Base-by-base conservation (phyloP, 345 rosid genomes). In the Pistacia atlantica region DNA sequence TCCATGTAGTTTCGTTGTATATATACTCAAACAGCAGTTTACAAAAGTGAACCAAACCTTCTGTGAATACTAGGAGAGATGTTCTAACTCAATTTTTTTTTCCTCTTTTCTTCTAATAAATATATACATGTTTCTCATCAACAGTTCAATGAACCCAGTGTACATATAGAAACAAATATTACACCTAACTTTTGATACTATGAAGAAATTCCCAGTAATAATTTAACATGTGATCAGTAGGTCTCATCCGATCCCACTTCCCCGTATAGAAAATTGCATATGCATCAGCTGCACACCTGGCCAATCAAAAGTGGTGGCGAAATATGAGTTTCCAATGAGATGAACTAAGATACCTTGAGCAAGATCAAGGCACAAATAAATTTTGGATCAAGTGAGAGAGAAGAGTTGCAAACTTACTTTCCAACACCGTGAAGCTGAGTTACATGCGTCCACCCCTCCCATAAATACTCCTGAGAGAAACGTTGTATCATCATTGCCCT, bases 211-310 rank as follows among this genome's bases (percentile, higher is more conserved):
- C 86, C 97, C 97, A 92, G 66, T 94, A 92, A 75, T 85, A 65
- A 79, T 86, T 84, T 74, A 94, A 86, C 93, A 80, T 90, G 84
- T 86, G 89, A 86, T 92, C 97, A 11, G 13, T 64, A 22, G 98
- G 97, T 46, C 14, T 72, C 77, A 94, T 93, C 16, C 77, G 81
- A 58, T 92, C 79, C 93, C 95, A 92, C 76, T 81, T 94, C 14
- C 98, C 97, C 0, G 90, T 87, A 77, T 97, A 94, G 78, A 94
- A 94, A 77, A 94, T 94, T 2, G 97, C 97, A 82, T 90, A 89
- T 1, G 98, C 97, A 75, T 92, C 98, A 4, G 94, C 98, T 56
- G 92, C 97, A 73, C 92, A 93, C 89, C 96, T 93, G 81, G 65
- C 62, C 71, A 76, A 46, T 28, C 16, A 65, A 7, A 22, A 14